Evolutionary conservation across 1,139 yeast genomes (phyloP).

Genomic region (Waltiozyma sp.): DNA sequence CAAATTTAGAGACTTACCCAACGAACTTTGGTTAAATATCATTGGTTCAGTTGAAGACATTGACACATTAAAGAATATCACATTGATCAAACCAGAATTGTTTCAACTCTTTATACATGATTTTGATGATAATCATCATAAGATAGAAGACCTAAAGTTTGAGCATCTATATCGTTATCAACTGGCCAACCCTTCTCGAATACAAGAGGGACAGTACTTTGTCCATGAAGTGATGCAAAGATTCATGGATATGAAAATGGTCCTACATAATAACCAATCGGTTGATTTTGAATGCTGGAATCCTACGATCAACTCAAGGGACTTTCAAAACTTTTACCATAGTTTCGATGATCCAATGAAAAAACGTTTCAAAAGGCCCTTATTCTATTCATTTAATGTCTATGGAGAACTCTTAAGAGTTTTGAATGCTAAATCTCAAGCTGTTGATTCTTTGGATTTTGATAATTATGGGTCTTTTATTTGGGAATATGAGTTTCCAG

Average conservation of each 20-base stretch:
- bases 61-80: background rate
- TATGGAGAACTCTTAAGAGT: background rate
- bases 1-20: background rate
- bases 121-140: background rate
- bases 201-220: too few relatives aligned
- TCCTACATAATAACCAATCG: background rate
- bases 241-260: background rate
- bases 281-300: background rate
- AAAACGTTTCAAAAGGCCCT: background rate
- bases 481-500: background rate
- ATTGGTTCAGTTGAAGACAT: background rate
- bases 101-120: background rate
- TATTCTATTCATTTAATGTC: background rate
- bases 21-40: background rate
- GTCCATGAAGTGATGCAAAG: background rate
- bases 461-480: background rate
- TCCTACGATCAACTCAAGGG: background rate
- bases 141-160: background rate
- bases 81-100: background rate
- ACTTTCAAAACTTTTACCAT: background rate
- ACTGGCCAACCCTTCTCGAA: too few relatives aligned
- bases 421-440: background rate
- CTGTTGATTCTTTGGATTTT: background rate
- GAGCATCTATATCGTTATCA: background rate
- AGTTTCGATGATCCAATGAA: background rate